Conservation (phyloP, 176 grass and related monocot species). For the Themeda triandra region DNA sequence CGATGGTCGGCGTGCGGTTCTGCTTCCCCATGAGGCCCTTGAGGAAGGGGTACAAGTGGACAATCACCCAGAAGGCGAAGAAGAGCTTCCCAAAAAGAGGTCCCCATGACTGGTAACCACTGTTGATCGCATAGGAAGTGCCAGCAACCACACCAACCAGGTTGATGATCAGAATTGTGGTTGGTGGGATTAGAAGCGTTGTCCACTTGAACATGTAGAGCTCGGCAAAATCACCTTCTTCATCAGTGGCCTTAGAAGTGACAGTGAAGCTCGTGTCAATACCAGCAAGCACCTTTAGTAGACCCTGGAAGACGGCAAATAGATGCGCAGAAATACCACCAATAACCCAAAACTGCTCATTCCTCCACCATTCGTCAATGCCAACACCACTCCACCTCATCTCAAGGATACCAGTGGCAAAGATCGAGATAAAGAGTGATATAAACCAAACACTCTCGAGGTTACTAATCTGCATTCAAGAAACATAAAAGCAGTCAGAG, state of each 20-base stretch:
- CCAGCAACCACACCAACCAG: constrained; percentile 69
- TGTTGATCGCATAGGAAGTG: constrained; percentile 78
- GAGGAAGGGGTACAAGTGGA: constrained; percentile 64
- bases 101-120: constrained; percentile 76
- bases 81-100: constrained; percentile 83
- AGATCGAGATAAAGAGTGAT: constrained; percentile 78
- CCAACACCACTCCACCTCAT: constrained; percentile 90
- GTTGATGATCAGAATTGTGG: constrained; percentile 77
- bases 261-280: constrained; percentile 85
- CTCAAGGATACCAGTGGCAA: constrained; percentile 80
- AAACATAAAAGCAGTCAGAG: neutral
- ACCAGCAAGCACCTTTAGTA: constrained; percentile 71
- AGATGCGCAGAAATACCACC: constrained; percentile 80
- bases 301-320: constrained; percentile 77
- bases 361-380: constrained; percentile 89
- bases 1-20: constrained; percentile 70
- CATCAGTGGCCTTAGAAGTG: constrained; percentile 72
- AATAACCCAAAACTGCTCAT: constrained; percentile 86
- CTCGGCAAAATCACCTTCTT: constrained; percentile 68
- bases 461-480: constrained; percentile 75
- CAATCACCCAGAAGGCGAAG: constrained; percentile 67
- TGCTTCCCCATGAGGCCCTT: constrained; percentile 81
- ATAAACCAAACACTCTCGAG: constrained; percentile 88
- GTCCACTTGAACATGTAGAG: constrained; percentile 91
- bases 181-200: constrained; percentile 77